Conservation (phyloP, 2,329 filamentous ascomycete genomes). For the Clathrospora elynae region DNA sequence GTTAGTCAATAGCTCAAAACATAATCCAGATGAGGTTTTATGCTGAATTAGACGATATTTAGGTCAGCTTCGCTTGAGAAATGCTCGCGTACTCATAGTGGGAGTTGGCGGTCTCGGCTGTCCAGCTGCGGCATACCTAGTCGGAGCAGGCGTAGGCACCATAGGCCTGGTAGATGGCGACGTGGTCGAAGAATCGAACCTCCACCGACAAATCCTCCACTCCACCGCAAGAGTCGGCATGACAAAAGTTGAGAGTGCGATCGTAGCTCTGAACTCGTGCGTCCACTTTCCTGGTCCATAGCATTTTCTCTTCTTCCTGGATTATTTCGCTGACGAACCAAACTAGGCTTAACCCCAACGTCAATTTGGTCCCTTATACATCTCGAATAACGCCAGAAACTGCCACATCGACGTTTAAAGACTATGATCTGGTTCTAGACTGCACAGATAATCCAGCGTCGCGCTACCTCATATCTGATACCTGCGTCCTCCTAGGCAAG, state of each 20-base stretch:
- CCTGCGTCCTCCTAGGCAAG: slow-evolving; percentile 78
- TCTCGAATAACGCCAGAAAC: slow-evolving; percentile 71
- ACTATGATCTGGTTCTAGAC: slow-evolving; percentile 86
- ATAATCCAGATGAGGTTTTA: not conserved
- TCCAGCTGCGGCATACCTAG: slow-evolving; percentile 89
- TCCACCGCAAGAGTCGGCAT: slow-evolving; percentile 70
- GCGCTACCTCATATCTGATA: slow-evolving; percentile 90
- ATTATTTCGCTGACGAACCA: slow-evolving; percentile 11
- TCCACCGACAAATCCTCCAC: slow-evolving; percentile 91
- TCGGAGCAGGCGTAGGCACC: slow-evolving; percentile 82
- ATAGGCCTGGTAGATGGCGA: slow-evolving; percentile 89
- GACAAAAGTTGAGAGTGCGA: slow-evolving; percentile 78
- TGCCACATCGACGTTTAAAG: slow-evolving; percentile 66
- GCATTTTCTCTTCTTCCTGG: no score
- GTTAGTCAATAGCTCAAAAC: slow-evolving; percentile 49
- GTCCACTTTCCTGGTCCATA: slow-evolving; percentile 24
- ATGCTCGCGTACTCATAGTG: slow-evolving; percentile 75
- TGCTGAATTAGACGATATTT: not conserved
- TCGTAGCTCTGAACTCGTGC: slow-evolving; percentile 52
- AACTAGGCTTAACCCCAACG: slow-evolving; percentile 71
- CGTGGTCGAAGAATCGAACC: slow-evolving; percentile 82
- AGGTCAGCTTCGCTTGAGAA: slow-evolving; percentile 78
- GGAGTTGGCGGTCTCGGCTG: slow-evolving; percentile 90
- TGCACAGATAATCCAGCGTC: slow-evolving; percentile 94
- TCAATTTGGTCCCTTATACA: slow-evolving; percentile 66